Evolutionary conservation across 2,329 filamentous ascomycete species (phyloP).

Genomic region (Penicillium digitatum): DNA sequence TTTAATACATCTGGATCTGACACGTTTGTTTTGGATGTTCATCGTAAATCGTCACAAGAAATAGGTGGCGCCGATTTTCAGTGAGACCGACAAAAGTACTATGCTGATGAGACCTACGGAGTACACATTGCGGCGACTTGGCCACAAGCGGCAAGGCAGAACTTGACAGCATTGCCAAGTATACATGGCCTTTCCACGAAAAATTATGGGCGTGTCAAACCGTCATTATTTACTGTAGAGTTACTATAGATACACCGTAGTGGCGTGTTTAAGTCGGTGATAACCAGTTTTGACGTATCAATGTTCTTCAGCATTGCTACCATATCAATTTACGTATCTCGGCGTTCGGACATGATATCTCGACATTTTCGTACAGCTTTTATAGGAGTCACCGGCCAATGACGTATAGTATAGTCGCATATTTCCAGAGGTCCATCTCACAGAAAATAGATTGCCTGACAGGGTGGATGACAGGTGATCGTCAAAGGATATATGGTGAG

Average conservation of each 20-base stretch:
- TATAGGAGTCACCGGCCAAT: neutral
- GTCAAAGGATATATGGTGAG: neutral
- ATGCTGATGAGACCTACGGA: neutral
- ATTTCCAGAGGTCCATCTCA: neutral
- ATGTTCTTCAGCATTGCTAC: neutral
- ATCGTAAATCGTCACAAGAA: neutral
- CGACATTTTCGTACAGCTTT: neutral
- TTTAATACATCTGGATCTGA: neutral
- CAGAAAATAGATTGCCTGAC: neutral
- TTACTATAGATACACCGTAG: neutral
- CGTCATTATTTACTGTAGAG: neutral
- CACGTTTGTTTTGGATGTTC: neutral
- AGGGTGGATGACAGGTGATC: constrained; percentile 8
- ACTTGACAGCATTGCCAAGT: neutral
- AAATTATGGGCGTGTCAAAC: neutral
- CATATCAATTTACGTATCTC: neutral
- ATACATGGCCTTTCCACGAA: neutral
- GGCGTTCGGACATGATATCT: neutral
- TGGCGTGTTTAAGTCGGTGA: neutral
- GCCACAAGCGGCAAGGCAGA: neutral
- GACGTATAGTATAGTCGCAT: neutral
- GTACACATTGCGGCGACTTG: neutral
- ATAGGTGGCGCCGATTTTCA: neutral
- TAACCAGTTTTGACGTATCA: neutral
- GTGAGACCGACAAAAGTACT: constrained; percentile 5